phyloP scores from a whole-genome alignment of 2,329 filamentous ascomycete genomes.

The Pseudomassariella vexata region DNA sequence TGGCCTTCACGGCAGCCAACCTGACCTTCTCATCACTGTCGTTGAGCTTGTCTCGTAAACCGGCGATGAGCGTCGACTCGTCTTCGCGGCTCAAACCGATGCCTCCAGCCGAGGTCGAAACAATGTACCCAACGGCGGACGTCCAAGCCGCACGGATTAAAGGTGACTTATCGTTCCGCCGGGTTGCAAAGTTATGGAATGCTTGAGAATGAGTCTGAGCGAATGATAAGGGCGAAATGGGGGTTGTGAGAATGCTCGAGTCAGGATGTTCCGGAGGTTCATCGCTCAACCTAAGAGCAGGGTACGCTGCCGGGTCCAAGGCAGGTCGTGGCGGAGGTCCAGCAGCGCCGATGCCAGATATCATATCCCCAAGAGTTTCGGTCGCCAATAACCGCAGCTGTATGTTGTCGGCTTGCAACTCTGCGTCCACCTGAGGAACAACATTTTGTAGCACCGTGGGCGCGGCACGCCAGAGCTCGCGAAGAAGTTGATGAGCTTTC shows the following conservation, averaged over 20 bases:
- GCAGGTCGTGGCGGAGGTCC: constrained; percentile 68
- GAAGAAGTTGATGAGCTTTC: constrained; percentile 83
- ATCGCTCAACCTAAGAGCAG: constrained; percentile 62
- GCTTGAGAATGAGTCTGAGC: constrained; percentile 71
- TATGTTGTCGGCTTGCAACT: constrained; percentile 84
- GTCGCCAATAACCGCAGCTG: constrained; percentile 83
- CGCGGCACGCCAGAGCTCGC: constrained; percentile 89
- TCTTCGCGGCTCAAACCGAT: constrained; percentile 83
- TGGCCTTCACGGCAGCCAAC: constrained; percentile 77
- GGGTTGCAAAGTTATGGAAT: constrained; percentile 79
- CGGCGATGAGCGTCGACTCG: constrained; percentile 67
- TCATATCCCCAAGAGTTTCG: constrained; percentile 91
- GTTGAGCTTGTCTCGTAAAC: constrained; percentile 72
- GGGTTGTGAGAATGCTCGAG: constrained; percentile 66
- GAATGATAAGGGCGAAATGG: constrained; percentile 84
- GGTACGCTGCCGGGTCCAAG: constrained; percentile 79
- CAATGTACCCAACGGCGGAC: constrained; percentile 74
- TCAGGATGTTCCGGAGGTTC: constrained; percentile 45
- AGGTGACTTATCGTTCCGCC: constrained; percentile 80
- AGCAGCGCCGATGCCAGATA: constrained; percentile 86
- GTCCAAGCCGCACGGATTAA: constrained; percentile 83
- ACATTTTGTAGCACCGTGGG: constrained; percentile 88
- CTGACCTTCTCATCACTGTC: constrained; percentile 91
- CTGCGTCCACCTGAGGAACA: constrained; percentile 86
- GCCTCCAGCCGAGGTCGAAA: constrained; percentile 86